phyloP scores from a whole-genome alignment of 2,329 filamentous ascomycete genomes.

The Ambrosiella xylebori region DNA sequence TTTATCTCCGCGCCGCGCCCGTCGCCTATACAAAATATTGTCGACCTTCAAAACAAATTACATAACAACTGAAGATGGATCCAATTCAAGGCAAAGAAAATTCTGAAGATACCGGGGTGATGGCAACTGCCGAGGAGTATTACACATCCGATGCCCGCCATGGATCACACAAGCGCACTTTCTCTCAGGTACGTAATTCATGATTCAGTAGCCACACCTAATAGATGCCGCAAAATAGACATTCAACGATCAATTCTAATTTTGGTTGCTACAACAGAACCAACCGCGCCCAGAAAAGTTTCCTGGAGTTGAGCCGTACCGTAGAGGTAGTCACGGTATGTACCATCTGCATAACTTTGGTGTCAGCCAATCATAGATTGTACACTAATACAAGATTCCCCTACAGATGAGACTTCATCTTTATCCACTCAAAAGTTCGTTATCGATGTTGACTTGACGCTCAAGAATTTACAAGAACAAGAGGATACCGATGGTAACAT shows the following conservation, averaged over 20 bases:
- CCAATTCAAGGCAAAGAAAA: slow-evolving; percentile 19
- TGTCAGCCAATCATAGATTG: not conserved
- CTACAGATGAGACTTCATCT: slow-evolving; percentile 10
- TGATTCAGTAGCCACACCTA: too few species aligned
- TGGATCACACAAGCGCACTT: slow-evolving; percentile 35
- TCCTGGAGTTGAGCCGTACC: slow-evolving; percentile 35
- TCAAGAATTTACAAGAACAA: slow-evolving; percentile 60
- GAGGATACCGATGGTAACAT: slow-evolving; percentile 91
- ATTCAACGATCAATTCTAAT: too few species aligned
- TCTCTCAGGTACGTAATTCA: slow-evolving; percentile 30
- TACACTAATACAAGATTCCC: not conserved
- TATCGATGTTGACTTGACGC: slow-evolving; percentile 69
- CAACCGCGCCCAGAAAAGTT: slow-evolving; percentile 36
- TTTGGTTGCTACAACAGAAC: slow-evolving; percentile 24
- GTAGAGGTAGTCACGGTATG: slow-evolving; percentile 42
- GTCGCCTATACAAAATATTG: not conserved
- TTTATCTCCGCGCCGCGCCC: not conserved
- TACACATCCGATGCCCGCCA: slow-evolving; percentile 40
- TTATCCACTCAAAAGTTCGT: slow-evolving; percentile 37
- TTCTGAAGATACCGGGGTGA: slow-evolving; percentile 31
- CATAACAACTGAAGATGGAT: slow-evolving; percentile 1
- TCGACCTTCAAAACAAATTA: not conserved
- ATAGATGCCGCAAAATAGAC: too few species aligned
- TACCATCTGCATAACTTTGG: not conserved
- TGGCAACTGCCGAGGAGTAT: slow-evolving; percentile 41